Evolutionary conservation across 257 asterid species (phyloP), one percentile per base, ranked within the genome.

Genomic region (Nicotiana tomentosiformis): DNA sequence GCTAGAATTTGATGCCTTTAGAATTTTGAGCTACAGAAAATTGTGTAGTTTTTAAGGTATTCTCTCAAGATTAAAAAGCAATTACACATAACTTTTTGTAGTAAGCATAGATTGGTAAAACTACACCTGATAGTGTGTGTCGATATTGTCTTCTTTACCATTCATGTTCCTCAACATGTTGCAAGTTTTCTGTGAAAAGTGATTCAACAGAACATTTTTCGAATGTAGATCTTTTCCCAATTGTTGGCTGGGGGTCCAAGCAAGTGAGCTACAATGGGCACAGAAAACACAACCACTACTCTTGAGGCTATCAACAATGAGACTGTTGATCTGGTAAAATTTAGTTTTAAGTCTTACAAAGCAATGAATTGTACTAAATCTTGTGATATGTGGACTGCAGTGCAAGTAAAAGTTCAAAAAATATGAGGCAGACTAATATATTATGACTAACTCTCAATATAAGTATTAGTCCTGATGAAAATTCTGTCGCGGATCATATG

Each of bases 271-370:
- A 20, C 10, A 11, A 84, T 84, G 87, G 84, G 65, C 35, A 30
- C 78, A 51, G 88, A 82, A 4, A 79, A 85, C 57, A 79, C 80
- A 46, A 17, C 66, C 58, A 30, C 70, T 35, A 76, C 78, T 65
- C 39, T 85, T 64, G 88, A 85, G 76, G 86, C 88, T 9, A 66
- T 85, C 68, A 85, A 64, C 82, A 82, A 85, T 4, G 88, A 85
- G 77, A 69, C 84, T 26, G 86, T 85, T 79, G 86, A 85, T 62
- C 77, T 85, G 88, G 88, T 85, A 78, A 85, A 67, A 30, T 10
- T 39, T 35, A 53, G 30, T 77, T 74, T 6, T 16, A 60, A 51
- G 68, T 43, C 14, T 61, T 32, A 39, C 16, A 32, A 35, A n/a
- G 3, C 60, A 65, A 39, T 30, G 12, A 4, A 1, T 15, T 76